Percentiles rank a stretch among this genome's conserved stretches.
Evolutionary conservation across 2,329 filamentous ascomycete genomes (phyloP).

Genomic region (Ascomycota sp.): DNA sequence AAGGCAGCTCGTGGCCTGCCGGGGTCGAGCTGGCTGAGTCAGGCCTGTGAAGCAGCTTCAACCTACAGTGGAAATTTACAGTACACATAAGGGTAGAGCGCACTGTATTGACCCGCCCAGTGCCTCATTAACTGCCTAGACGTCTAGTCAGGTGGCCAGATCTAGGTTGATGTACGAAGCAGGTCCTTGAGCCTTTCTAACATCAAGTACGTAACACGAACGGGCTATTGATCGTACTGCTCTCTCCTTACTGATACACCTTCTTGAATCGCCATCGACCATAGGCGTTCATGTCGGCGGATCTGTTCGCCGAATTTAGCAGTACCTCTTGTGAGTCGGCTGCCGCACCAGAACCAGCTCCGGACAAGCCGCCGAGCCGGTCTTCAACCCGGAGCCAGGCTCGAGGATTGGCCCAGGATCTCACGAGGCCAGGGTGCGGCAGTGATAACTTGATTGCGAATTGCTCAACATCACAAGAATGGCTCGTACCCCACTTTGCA

Average conservation of each 20-base stretch:
- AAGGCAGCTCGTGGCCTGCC: background rate
- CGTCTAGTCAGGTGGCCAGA: too few species aligned
- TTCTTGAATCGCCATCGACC: background rate
- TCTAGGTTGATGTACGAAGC: too few species aligned
- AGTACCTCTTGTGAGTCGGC: constrained; percentile 19
- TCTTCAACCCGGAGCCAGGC: constrained; percentile 1
- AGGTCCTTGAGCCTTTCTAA: too few species aligned
- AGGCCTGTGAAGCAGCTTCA: too few species aligned
- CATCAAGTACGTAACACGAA: too few species aligned
- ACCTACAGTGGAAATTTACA: background rate
- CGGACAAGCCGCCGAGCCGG: constrained; percentile 2
- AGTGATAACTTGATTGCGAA: constrained; percentile 4
- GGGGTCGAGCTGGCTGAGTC: background rate
- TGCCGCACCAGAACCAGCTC: constrained; percentile 5
- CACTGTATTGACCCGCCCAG: too few species aligned
- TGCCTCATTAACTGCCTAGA: too few species aligned
- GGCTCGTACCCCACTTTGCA: constrained; percentile 11
- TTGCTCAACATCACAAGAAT: constrained; percentile 9
- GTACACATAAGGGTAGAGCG: background rate
- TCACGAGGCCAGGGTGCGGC: constrained; percentile 7
- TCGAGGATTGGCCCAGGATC: constrained; percentile 4
- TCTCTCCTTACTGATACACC: too few species aligned
- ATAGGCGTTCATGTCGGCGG: constrained; percentile 34
- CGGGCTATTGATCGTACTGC: too few species aligned
- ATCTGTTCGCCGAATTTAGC: constrained; percentile 44